Percentiles rank a stretch among this genome's conserved stretches.
Evolutionary conservation across 2,329 filamentous ascomycete genomes (phyloP).

Genomic region (Talaromyces sp.): DNA sequence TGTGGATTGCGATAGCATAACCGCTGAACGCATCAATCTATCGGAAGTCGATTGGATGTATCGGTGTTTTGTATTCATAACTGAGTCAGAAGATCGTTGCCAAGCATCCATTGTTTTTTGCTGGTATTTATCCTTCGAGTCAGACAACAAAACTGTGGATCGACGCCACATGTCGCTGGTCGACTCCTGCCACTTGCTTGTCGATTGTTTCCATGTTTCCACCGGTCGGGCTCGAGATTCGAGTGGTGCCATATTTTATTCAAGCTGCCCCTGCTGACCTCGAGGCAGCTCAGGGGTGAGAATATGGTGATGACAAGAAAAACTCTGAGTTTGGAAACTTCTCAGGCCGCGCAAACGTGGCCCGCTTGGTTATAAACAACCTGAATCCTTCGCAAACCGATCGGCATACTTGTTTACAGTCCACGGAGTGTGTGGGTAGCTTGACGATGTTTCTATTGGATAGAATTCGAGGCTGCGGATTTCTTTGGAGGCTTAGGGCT

Average conservation of each 20-base stretch:
- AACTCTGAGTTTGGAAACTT: background rate
- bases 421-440: background rate
- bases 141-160: conserved; percentile 10
- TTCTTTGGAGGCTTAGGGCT: background rate
- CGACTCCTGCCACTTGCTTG: conserved; percentile 17
- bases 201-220: conserved; percentile 9
- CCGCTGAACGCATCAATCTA: conserved; percentile 9
- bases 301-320: no score
- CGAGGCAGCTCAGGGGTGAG: no score
- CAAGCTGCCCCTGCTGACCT: no score
- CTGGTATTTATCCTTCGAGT: conserved; percentile 14
- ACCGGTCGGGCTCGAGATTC: conserved; percentile 4
- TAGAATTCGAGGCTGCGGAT: background rate
- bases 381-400: background rate
- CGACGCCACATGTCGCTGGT: conserved; percentile 13
- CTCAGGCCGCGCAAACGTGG: background rate
- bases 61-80: conserved; percentile 2
- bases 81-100: conserved; percentile 7
- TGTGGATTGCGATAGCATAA: conserved; percentile 13
- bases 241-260: conserved; percentile 8
- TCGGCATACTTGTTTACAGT: background rate
- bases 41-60: conserved; percentile 14
- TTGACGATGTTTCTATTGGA: background rate
- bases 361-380: background rate
- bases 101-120: conserved; percentile 10